Evolutionary conservation across 768 basidiomycete genomes (phyloP), one percentile per base, ranked within the genome.

Genomic region (Kwoniella europaea): DNA sequence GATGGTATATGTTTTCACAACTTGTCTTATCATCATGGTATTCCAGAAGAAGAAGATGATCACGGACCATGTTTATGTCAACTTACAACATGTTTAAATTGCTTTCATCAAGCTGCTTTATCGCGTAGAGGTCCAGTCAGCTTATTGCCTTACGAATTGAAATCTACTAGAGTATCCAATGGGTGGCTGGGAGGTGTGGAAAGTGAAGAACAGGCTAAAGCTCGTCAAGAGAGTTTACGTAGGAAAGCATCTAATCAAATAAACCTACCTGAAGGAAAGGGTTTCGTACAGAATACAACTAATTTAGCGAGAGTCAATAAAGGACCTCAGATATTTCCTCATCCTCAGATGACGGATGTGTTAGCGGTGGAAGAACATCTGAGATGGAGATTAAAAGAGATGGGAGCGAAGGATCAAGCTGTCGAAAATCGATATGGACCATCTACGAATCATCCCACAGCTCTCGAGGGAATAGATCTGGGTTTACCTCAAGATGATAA

Each of bases 311-410:
- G 24, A 41, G 22, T 54, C 15, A 20, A 35, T 35, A 35, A 29
- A 42, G 54, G 55, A 65, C 61, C 71, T 18, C 71, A 73, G 7
- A 73, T 82, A 43, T 82, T 83, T 61, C 73, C 77, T 10, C 82
- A 82, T 75, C 82, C 82, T 7, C 81, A 83, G 70, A 81, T 83
- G 82, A 77, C 82, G 3, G 82, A 83, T 67, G 79, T 83, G 4
- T 61, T 83, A 29, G 79, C 82, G 6, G 82, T 83, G 3, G 82
- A 83, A 57, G 82, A 83, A 74, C 82, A 83, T 52, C 62, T 83
- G 13, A 71, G 82, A 53, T 82, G 81, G 76, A 63, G 82, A 43
- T 67, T 83, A 68, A 81, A 82, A 53, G 82, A 83, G 71, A 77
- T 83, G 80, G 82, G 81, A 4, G 80, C 79, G n/a, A 63, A 71